Percentiles rank a stretch among this genome's conserved stretches.
Evolutionary conservation across 495 filamentous ascomycete species (phyloP).

Genomic region (Penicillium argentinense): DNA sequence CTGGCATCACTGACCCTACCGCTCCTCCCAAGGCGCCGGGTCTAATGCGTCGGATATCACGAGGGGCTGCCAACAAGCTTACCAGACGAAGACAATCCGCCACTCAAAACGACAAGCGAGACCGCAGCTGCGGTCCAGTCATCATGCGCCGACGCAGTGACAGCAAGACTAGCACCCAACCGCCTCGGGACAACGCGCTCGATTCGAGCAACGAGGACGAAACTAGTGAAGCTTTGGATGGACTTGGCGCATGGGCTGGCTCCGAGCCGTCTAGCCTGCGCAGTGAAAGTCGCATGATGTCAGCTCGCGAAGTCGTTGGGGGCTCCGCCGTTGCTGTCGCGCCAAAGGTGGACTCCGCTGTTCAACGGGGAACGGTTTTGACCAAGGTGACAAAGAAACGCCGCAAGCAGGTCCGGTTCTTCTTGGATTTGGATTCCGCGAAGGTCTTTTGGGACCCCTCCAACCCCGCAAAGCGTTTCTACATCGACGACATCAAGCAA

Average conservation of each 20-base stretch:
- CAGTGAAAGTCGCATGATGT: constrained; percentile 34
- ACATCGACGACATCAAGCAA: constrained; percentile 91
- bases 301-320: constrained; percentile 26
- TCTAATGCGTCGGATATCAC: constrained; percentile 65
- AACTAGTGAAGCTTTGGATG: constrained; percentile 59
- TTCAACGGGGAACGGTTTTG: constrained; percentile 74
- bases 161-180: constrained; percentile 68
- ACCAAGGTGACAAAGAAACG: constrained; percentile 83
- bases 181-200: constrained; percentile 48
- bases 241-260: constrained; percentile 35
- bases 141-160: constrained; percentile 85
- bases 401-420: constrained; percentile 69
- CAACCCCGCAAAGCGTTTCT: constrained; percentile 77
- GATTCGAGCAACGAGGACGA: constrained; percentile 58
- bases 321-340: constrained; percentile 48
- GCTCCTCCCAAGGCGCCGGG: constrained; percentile 53
- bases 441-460: constrained; percentile 86
- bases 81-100: constrained; percentile 68
- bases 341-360: constrained; percentile 65
- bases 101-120: constrained; percentile 68
- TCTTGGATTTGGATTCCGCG: constrained; percentile 74
- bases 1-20: constrained; percentile 51
- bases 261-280: constrained; percentile 42
- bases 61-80: constrained; percentile 63
- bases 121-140: constrained; percentile 84